Conservation (phyloP, 139 green algal species). For the Micractinium sp. region DNA sequence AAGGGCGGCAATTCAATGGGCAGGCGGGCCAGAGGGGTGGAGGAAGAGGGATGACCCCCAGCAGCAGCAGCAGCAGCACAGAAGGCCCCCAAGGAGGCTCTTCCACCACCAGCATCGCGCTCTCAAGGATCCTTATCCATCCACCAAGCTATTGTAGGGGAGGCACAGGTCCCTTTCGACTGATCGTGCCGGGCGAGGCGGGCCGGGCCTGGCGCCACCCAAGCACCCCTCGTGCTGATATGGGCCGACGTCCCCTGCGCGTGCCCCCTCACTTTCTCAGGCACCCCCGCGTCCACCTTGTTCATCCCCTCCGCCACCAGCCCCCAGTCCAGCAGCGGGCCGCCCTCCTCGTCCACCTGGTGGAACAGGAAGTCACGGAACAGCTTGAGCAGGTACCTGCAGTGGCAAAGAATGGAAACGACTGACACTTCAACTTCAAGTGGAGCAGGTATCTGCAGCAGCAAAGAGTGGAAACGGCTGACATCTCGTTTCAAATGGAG, state of each 20-base stretch:
- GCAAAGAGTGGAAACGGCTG: too few relatives aligned
- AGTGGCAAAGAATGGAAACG: not conserved
- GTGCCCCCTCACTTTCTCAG: conserved; percentile 59
- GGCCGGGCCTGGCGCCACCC: too few relatives aligned
- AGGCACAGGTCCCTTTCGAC: too few relatives aligned
- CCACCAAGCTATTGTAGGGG: too few relatives aligned
- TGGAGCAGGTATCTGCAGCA: not conserved
- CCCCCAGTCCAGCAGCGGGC: conserved; percentile 87
- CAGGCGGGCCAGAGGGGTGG: not conserved
- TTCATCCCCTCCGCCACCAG: conserved; percentile 88
- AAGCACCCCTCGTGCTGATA: too few relatives aligned
- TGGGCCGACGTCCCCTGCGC: not conserved
- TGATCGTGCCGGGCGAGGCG: too few relatives aligned
- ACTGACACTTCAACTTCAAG: not conserved
- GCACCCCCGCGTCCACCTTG: conserved; percentile 86
- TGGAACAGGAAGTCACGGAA: conserved; percentile 95
- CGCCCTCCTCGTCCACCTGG: conserved; percentile 73
- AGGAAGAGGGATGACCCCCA: not conserved
- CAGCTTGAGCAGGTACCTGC: conserved; percentile 87
- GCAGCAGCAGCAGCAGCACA: not conserved
- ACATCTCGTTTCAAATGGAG: too few relatives aligned
- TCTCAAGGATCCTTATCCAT: too few relatives aligned
- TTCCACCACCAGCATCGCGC: not conserved
- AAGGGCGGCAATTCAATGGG: not conserved
- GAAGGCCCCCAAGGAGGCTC: not conserved